phyloP scores from a whole-genome alignment of 345 rosid genomes.

The Eutrema japonicum region DNA sequence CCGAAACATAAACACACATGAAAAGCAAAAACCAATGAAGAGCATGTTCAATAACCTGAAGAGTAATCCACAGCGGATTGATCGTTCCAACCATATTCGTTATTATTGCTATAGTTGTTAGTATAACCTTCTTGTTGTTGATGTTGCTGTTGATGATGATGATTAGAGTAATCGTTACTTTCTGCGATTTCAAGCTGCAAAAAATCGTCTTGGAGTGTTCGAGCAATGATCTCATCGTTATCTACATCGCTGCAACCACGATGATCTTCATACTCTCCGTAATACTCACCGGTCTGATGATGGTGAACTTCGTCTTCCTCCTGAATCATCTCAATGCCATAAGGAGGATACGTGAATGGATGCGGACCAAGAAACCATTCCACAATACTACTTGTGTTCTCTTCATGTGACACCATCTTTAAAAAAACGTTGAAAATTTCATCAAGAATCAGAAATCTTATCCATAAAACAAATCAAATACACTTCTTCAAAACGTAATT shows the following conservation, averaged over 20 bases:
- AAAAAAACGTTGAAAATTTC: neutral
- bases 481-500: neutral
- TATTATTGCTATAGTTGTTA: conserved; percentile 43
- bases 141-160: conserved; percentile 34
- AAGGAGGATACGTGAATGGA: conserved; percentile 54
- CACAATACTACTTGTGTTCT: conserved; percentile 42
- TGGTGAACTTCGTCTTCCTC: conserved; percentile 34
- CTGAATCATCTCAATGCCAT: conserved; percentile 52
- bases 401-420: conserved; percentile 45
- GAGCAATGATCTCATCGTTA: conserved; percentile 88
- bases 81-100: conserved; percentile 52
- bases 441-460: conserved; percentile 21
- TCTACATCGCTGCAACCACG: conserved; percentile 53
- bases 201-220: conserved; percentile 84
- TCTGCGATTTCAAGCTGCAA: conserved; percentile 72
- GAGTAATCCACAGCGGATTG: conserved; percentile 47
- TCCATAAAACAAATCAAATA: conserved; percentile 21
- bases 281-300: conserved; percentile 48
- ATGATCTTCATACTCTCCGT: conserved; percentile 56
- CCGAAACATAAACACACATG: conserved; percentile 5
- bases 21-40: conserved; percentile 9
- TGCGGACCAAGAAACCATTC: conserved; percentile 77
- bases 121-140: conserved; percentile 41
- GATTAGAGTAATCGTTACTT: conserved; percentile 49
- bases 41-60: conserved; percentile 52